Conservation (phyloP, 768 basidiomycete species). For the Sutorius australiensis region DNA sequence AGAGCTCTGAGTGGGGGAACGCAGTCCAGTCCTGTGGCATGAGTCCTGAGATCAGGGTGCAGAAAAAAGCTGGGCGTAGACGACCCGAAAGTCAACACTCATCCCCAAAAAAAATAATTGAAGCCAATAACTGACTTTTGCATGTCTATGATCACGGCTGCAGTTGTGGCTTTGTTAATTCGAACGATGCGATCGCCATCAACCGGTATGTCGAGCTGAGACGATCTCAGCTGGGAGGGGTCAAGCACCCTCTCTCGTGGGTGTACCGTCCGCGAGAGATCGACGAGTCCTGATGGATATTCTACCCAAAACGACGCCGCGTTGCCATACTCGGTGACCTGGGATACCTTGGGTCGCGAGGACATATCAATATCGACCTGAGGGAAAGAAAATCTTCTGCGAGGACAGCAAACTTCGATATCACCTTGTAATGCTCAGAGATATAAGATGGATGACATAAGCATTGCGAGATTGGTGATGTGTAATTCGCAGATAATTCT, state of each 20-base stretch:
- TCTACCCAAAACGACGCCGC: slow-evolving; percentile 62
- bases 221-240: slow-evolving; percentile 31
- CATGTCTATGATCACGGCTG: slow-evolving; percentile 69
- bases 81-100: neutral
- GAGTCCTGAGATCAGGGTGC: slow-evolving; percentile 54
- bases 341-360: slow-evolving; percentile 42
- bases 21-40: slow-evolving; percentile 54
- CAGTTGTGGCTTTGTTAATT: slow-evolving; percentile 46
- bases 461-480: neutral
- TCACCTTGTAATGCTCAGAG: slow-evolving; percentile 4
- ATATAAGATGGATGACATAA: neutral
- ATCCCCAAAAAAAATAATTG: neutral
- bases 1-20: slow-evolving; percentile 50
- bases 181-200: slow-evolving; percentile 50
- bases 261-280: slow-evolving; percentile 50
- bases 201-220: slow-evolving; percentile 53
- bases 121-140: slow-evolving; percentile 52
- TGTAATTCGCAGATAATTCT: slow-evolving; percentile 3
- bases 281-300: slow-evolving; percentile 60
- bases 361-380: slow-evolving; percentile 34
- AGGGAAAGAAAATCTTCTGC: neutral
- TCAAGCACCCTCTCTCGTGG: slow-evolving; percentile 27
- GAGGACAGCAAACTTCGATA: neutral
- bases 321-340: slow-evolving; percentile 52
- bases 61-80: slow-evolving; percentile 52